Base-by-base conservation (phyloP, 768 basidiomycete genomes). In the Tulasnella sp. region DNA sequence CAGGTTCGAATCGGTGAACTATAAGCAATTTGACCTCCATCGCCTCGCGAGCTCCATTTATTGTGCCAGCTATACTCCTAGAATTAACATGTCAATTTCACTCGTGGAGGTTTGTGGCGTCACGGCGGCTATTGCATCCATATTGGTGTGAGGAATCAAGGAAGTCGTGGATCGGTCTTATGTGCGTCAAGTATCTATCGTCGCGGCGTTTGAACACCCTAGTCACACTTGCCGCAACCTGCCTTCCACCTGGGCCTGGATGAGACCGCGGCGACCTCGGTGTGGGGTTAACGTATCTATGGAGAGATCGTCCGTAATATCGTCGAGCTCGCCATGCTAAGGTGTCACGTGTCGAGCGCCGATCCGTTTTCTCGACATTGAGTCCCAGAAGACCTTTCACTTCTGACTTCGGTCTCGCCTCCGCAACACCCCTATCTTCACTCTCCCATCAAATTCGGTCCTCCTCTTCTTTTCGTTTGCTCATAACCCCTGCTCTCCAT, bases 291-390 rank as follows among this genome's bases (percentile, higher is more conserved):
- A 7, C 52, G 52, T 21, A n/a, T 52, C n/a, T 52, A 21, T 4
- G 48, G 21, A n/a, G 48, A 10, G 6, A 52, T 7, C n/a, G 52
- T n/a, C 52, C 52, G 52, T 48, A 19, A 10, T 6, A 19, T 52
- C 3, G 7, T 52, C 24, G 52, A 52, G 24, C n/a, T 40, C 10
- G 39, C n/a, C n/a, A n/a, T n/a, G n/a, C n/a, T n/a, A 40, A n/a
- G n/a, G 39, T 10, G 39, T 40, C 39, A 40, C 5, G 39, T 4
- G 10, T 10, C 5, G 39, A 40, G 5, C 39, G 39, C 39, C 39
- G 44, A 44, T 18, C 16, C 44, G 1, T 44, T 85, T 79, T 38
- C 81, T 81, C 39, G 39, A 40, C 5, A 10, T 40, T 10, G n/a
- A 10, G 5, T 3, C 3, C 39, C 39, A 40, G 39, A 3, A 10